Base-by-base conservation (phyloP, 140 eudicot species). In the Cichorium intybus region DNA sequence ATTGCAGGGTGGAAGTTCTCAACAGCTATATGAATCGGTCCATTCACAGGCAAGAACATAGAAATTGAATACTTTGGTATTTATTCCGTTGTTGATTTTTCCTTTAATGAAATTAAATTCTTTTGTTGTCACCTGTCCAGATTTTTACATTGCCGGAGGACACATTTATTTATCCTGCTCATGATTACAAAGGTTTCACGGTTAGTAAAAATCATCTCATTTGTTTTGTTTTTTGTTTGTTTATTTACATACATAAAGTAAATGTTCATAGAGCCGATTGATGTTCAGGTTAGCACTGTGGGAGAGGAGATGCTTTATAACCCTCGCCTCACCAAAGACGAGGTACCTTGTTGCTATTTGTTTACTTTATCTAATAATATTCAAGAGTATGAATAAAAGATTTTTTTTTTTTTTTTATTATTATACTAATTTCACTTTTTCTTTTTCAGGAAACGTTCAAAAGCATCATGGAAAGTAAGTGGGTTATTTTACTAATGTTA, bases 111-210 rank as follows among this genome's bases (percentile, higher is more conserved):
- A 34, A 48, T 46, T 52, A 18, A 46, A 68, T 56, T 20, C 16
- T 24, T 59, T 50, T 68, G 53, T 60, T 77, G 23, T 71, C 27
- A 23, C 53, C 20, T 73, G 22, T 55, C 15, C 81, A 92, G 99
- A 88, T 92, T 43, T 92, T 92, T 56, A 79, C 97, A 58, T 76
- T 92, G 85, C 99, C 93, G 23, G 84, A 81, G 73, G 93, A 88
- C 64, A 92, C 99, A 49, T 76, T 83, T 49, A 60, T 92, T 53
- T 92, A 84, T 77, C 97, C 99, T 51, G 99, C 95, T 83, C 99
- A 92, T 79, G 99, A 92, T 79, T 92, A 92, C 85, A 92, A 85
- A 79, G 99, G 97, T 5, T 92, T 85, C 76, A 79, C 90, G 26
- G 99, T 92, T 79, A 70, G 96, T 33, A 62, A 35, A 41, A 57